Percentiles rank a stretch among this genome's conserved stretches.
phyloP scores from a whole-genome alignment of 2,329 filamentous ascomycete genomes.

The Tolypocladium guangdongense region DNA sequence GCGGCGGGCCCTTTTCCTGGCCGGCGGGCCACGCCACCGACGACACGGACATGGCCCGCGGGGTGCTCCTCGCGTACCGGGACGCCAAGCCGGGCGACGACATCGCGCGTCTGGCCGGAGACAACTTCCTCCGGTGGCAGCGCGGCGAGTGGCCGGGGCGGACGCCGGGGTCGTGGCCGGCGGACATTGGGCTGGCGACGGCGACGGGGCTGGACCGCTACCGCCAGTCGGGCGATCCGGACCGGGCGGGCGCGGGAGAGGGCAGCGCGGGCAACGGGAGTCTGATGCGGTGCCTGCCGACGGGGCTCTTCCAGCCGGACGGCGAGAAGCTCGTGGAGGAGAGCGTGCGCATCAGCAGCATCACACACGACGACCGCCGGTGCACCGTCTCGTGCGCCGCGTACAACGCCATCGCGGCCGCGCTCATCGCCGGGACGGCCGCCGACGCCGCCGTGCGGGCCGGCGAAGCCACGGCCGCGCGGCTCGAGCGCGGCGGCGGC shows the following conservation, averaged over 20 bases:
- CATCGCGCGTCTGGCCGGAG: slow-evolving; percentile 22
- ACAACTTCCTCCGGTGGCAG: slow-evolving; percentile 30
- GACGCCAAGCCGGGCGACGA: slow-evolving; percentile 14
- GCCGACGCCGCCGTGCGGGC: slow-evolving; percentile 16
- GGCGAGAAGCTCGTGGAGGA: slow-evolving; percentile 16
- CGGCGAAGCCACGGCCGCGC: slow-evolving; percentile 11
- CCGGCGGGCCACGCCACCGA: slow-evolving; percentile 32
- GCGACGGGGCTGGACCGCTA: slow-evolving; percentile 20
- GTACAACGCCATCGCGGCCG: slow-evolving; percentile 27
- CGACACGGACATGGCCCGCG: slow-evolving; percentile 36
- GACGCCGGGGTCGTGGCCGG: slow-evolving; percentile 16
- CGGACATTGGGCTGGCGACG: slow-evolving; percentile 30
- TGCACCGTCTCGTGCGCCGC: slow-evolving; percentile 26
- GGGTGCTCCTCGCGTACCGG: slow-evolving; percentile 31
- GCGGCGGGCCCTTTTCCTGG: slow-evolving; percentile 33
- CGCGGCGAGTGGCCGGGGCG: slow-evolving; percentile 31
- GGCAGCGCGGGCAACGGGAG: slow-evolving; percentile 33
- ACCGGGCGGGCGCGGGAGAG: slow-evolving; percentile 23
- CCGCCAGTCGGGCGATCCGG: slow-evolving; percentile 14
- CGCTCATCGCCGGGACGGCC: slow-evolving; percentile 16
- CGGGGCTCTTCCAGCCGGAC: slow-evolving; percentile 26
- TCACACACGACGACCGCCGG: slow-evolving; percentile 26
- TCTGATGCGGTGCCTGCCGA: slow-evolving; percentile 36
- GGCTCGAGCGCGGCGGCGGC: slow-evolving; percentile 11
- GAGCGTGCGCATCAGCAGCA: slow-evolving; percentile 23